Base-by-base conservation (phyloP, 2,329 filamentous ascomycete genomes). In the Achaetomium macrosporum region DNA sequence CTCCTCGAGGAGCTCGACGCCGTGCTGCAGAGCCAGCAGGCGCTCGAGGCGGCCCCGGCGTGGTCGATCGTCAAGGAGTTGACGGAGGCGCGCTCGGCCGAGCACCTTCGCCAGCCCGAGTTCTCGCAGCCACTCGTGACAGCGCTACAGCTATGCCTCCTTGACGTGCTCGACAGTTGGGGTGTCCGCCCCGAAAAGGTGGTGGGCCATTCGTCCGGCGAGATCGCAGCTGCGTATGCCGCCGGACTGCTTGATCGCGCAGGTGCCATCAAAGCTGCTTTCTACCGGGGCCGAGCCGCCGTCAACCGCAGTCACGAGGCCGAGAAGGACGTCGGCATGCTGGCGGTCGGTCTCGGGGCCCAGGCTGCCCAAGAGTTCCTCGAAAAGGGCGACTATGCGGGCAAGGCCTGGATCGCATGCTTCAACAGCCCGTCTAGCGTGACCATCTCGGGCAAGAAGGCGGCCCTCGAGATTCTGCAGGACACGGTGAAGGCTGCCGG, bases 181-280 rank as follows among this genome's bases (percentile, higher is more conserved):
- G 65, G 68, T 0, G 56, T 77, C 15, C 44, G 35, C 1, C 67
- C 70, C 0, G 25, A 56, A 5, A 65, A 65, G 0, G 70, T 73
- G 0, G 64, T 73, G 3, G 76, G 76, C 2, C 76, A 78, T 57
- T 77, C 74, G 0, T 74, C 71, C 0, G 76, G 76, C 2, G 76
- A 79, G 56, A 77, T 78, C 15, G 74, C 63, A 0, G 75, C 75
- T 0, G 76, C 73, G 0, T 80, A 77, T 56, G 74, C 75, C 0
- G 71, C 74, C 0, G 76, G 75, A 0, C 64, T 69, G 16, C 49
- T 81, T 2, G 64, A 64, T 0, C 65, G 65, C 1, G 45, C 60
- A 1, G 71, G 74, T 11, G 75, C 76, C 3, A 73, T 78, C 3
- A 60, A 60, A 0, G 65, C 71, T 16, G 73, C 75, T 0, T 78